Conservation (phyloP, 106 monocot species). For the Platanthera zijinensis region DNA sequence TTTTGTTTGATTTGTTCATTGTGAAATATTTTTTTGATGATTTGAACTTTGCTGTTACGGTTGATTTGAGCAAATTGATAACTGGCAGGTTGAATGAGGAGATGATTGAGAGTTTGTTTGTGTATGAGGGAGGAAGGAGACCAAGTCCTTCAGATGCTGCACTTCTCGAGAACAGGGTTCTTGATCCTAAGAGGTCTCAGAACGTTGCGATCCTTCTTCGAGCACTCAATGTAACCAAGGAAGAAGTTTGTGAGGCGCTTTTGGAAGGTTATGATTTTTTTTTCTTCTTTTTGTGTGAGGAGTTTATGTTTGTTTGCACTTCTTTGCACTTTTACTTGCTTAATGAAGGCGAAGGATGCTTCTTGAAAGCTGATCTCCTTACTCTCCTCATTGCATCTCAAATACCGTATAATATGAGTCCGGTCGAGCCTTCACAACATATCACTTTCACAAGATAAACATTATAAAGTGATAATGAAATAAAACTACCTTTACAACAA, state of each 20-base stretch:
- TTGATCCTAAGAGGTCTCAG: constrained; percentile 85
- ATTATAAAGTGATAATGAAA: too few relatives aligned
- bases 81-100: constrained; percentile 78
- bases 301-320: background rate
- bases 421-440: too few relatives aligned
- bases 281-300: background rate
- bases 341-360: background rate
- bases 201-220: constrained; percentile 85
- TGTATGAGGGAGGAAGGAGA: constrained; percentile 23
- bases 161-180: constrained; percentile 44
- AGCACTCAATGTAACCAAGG: constrained; percentile 87
- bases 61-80: background rate
- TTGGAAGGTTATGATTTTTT: constrained; percentile 49
- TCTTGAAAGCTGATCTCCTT: background rate
- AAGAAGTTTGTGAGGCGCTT: constrained; percentile 92
- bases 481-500: too few relatives aligned
- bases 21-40: background rate
- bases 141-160: constrained; percentile 17
- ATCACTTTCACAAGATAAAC: too few relatives aligned
- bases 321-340: background rate
- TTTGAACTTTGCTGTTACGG: background rate
- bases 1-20: background rate
- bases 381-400: too few relatives aligned
- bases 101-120: constrained; percentile 92
- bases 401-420: too few relatives aligned